These are phyloP conservation scores for Peniophora sp. DNA, from an alignment of 1,284 basidiomycete genomes.

Conservation along the genomic window DNA sequence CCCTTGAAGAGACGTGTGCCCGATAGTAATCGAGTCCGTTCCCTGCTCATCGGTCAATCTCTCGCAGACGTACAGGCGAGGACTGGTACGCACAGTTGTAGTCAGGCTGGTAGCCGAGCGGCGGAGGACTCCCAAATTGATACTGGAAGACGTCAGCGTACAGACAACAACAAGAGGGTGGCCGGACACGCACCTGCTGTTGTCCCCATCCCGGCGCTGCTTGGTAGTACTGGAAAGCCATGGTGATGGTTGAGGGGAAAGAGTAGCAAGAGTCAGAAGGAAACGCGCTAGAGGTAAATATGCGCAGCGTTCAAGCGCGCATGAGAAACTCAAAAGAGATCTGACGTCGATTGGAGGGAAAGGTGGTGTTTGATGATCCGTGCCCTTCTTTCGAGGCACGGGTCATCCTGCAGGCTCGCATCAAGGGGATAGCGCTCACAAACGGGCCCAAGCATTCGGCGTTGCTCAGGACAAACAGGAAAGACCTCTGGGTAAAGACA, in stretches of 20 bases:
- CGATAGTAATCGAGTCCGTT: slow-evolving; percentile 49
- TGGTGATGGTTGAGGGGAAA: slow-evolving; percentile 11
- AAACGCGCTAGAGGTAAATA: not conserved
- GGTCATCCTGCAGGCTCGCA: no score
- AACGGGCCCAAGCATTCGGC: no score
- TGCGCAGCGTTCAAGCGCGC: no score
- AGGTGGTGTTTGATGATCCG: no score
- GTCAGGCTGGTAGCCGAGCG: slow-evolving; percentile 46
- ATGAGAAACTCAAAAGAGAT: no score
- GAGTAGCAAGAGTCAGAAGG: not conserved
- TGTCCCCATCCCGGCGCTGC: slow-evolving; percentile 41
- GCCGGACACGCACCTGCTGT: slow-evolving; percentile 26
- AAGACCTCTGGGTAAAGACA: no score
- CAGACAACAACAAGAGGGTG: no score
- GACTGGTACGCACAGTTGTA: slow-evolving; percentile 33
- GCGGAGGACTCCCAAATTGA: slow-evolving; percentile 42
- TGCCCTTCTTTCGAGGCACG: no score
- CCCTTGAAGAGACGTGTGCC: slow-evolving; percentile 39
- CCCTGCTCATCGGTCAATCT: slow-evolving; percentile 29
- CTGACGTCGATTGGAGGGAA: no score
- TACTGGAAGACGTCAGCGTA: slow-evolving; percentile 22
- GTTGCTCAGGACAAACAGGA: no score
- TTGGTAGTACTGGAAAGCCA: slow-evolving; percentile 37
- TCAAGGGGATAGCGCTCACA: no score
- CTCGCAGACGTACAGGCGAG: slow-evolving; percentile 5